Evolutionary conservation across 108 stramenopile genomes (phyloP), one percentile per base, ranked within the genome.

Genomic region (Cyclotella atomus): DNA sequence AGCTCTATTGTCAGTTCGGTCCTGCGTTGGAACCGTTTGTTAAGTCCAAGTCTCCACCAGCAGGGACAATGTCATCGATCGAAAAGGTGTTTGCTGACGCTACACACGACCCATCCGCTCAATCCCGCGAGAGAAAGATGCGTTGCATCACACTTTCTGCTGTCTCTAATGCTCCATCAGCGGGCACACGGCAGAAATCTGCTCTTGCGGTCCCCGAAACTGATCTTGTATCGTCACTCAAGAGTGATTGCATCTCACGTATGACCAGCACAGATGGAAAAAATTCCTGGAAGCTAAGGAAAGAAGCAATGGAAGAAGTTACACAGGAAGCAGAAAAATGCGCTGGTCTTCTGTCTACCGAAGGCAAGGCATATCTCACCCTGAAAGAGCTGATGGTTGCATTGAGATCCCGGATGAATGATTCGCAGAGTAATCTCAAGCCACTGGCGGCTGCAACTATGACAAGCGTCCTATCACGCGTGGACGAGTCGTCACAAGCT

Each of bases 381-480:
- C 57, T 89, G 77, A 85, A 83, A 54, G 68, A 73, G 33, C 41
- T 94, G 15, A 72, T 83, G 7, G 86, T 88, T 5, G 86, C 77
- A 21, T 60, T 96, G 27, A 59, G 76, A 41, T 85, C 85, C 12
- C 87, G 95, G 16, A 76, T 96, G 27, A 79, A 78, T 55, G 95
- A 96, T 76, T 89, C 93, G 20, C 95, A 96, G 67, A 91, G 90
- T 63, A 96, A 96, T 77, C 73, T 96, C 19, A 94, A 93, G 59
- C 95, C 95, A 25, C 29, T 94, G 28, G 91, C 95, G 24, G 93
- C 92, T 27, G 59, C 78, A 28, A 33, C 83, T 2, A 89, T 96
- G 55, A 91, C 83, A 16, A 49, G 50, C 0, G 55, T 94, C 29
- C 68, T 96, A 1, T 83, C 79, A 29, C 76, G 59, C 23, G 77